These are phyloP conservation scores for Hydnomerulius pinastri DNA, from an alignment of 768 basidiomycete genomes.

Conservation along the genomic window DNA sequence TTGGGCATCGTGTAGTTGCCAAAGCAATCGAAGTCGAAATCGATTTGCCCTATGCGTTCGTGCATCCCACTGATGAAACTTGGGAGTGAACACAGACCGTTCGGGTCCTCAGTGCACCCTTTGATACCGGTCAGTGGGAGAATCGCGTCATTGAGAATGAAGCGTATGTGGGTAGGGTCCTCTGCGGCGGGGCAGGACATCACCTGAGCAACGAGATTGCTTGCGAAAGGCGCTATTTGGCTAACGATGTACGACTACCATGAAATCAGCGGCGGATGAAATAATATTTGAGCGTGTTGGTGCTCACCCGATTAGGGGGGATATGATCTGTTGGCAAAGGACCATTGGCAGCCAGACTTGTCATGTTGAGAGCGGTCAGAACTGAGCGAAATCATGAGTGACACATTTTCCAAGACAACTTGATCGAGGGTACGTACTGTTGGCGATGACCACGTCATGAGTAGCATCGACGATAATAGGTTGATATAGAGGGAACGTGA, in stretches of 20 bases:
- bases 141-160: slow-evolving; percentile 51
- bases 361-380: slow-evolving; percentile 48
- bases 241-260: slow-evolving; percentile 40
- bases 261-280: background rate
- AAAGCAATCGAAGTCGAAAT: slow-evolving; percentile 45
- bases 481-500: slow-evolving; percentile 37
- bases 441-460: slow-evolving; percentile 47
- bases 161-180: slow-evolving; percentile 38
- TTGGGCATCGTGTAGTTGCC: slow-evolving; percentile 47
- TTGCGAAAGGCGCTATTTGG: slow-evolving; percentile 47
- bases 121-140: slow-evolving; percentile 46
- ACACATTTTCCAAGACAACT: background rate
- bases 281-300: background rate
- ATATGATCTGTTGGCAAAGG: slow-evolving; percentile 43
- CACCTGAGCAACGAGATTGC: slow-evolving; percentile 51
- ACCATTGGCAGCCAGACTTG: slow-evolving; percentile 40
- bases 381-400: slow-evolving; percentile 20
- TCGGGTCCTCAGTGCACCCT: slow-evolving; percentile 41
- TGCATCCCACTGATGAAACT: slow-evolving; percentile 41
- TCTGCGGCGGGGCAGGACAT: slow-evolving; percentile 37
- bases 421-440: slow-evolving; percentile 24
- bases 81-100: slow-evolving; percentile 44
- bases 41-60: slow-evolving; percentile 39
- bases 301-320: slow-evolving; percentile 29
- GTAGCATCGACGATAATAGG: slow-evolving; percentile 47